Evolutionary conservation across 148 eudicot genomes (phyloP).

Genomic region (Rhododendron simsii): DNA sequence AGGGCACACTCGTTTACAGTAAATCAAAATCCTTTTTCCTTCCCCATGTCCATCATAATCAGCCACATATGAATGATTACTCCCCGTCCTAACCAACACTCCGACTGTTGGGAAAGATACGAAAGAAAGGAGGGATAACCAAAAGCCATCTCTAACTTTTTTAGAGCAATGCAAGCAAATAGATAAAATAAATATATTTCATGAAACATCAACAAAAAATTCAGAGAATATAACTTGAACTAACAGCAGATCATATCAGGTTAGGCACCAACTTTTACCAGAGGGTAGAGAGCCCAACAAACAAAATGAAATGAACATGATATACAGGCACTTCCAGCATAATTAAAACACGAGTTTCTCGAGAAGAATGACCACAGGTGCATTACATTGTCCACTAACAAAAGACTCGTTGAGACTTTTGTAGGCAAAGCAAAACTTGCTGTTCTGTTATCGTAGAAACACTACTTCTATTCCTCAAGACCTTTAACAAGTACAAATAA

Average conservation of each 20-base stretch:
- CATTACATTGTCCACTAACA: neutral
- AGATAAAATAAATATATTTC: neutral
- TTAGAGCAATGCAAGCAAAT: neutral
- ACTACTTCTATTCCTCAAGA: neutral
- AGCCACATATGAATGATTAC: neutral
- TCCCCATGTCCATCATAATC: neutral
- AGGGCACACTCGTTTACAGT: neutral
- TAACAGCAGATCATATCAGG: neutral
- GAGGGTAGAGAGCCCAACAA: neutral
- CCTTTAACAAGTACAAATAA: neutral
- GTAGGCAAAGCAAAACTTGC: neutral
- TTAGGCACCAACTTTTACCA: neutral
- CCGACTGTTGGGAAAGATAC: neutral
- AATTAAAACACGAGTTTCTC: neutral
- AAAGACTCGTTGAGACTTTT: neutral
- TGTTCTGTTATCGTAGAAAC: neutral
- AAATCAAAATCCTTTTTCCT: neutral
- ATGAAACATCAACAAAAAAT: neutral
- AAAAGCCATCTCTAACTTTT: neutral
- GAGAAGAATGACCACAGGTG: neutral
- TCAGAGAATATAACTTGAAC: neutral
- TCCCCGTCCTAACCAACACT: neutral
- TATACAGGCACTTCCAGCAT: neutral
- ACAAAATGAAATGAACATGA: neutral
- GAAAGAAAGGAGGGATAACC: neutral